Percentiles rank a stretch among this genome's conserved stretches.
These are phyloP conservation scores for Backusella parvicylindrica DNA, from an alignment of 192 early-diverging fungal species.

Conservation along the genomic window DNA sequence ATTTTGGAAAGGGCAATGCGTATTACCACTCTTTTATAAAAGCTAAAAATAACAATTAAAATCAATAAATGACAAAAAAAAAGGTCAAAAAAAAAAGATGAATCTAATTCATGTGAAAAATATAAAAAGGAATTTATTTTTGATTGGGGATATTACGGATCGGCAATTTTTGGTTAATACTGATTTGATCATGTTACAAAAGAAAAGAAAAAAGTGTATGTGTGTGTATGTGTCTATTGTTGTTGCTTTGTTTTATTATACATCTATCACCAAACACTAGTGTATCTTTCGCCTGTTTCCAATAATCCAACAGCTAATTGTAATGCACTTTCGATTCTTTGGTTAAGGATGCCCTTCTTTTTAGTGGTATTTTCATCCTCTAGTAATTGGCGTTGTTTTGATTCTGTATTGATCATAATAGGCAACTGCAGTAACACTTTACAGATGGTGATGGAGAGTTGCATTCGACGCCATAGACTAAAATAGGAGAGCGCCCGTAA, in stretches of 20 bases:
- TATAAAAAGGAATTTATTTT: background rate
- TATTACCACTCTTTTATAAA: background rate
- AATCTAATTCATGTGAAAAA: background rate
- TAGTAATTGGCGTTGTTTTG: conserved; percentile 18
- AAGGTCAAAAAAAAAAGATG: background rate
- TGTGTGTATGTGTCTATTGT: background rate
- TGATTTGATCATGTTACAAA: background rate
- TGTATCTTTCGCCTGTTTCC: conserved; percentile 27
- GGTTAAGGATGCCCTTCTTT: conserved; percentile 25
- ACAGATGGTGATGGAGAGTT: conserved; percentile 49
- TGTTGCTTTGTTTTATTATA: background rate
- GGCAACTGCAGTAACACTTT: conserved; percentile 50
- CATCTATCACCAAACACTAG: conserved; percentile 11
- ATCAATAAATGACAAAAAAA: background rate
- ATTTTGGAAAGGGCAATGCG: background rate
- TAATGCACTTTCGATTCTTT: conserved; percentile 28
- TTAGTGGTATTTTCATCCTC: background rate
- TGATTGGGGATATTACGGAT: background rate
- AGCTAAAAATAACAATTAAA: background rate
- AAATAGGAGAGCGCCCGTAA: conserved; percentile 52
- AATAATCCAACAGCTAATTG: conserved; percentile 27
- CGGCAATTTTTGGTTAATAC: background rate
- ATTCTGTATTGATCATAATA: conserved; percentile 49
- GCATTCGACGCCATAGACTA: conserved; percentile 50
- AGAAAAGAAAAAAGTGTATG: too few relatives aligned